Conservation (phyloP, 805 yeast species). For the Candida piceae region DNA sequence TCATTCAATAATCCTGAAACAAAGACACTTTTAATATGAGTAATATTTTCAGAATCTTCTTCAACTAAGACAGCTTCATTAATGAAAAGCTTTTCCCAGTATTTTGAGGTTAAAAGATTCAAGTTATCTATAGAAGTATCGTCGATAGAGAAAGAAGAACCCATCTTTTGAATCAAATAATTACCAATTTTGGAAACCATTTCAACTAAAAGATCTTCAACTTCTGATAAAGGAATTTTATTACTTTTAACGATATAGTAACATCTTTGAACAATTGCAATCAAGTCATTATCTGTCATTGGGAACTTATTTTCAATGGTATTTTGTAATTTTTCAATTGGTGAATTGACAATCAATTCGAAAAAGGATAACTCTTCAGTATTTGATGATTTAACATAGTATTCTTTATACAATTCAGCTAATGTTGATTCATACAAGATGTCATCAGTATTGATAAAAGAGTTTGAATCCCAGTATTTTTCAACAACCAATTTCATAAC, state of each 20-base stretch:
- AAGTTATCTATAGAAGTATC: conserved; percentile 6
- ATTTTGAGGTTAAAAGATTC: conserved; percentile 17
- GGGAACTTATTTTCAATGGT: conserved; percentile 33
- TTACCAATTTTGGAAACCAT: conserved; percentile 44
- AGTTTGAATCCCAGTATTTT: conserved; percentile 11
- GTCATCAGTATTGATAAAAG: conserved; percentile 5
- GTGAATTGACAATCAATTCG: conserved; percentile 30
- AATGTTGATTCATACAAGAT: conserved; percentile 10
- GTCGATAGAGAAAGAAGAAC: neutral
- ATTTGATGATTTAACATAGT: neutral
- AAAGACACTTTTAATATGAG: conserved; percentile 9
- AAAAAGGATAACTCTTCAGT: conserved; percentile 25
- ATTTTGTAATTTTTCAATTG: conserved; percentile 24
- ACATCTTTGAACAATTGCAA: conserved; percentile 40
- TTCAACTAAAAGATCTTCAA: conserved; percentile 29
- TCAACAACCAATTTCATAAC: conserved; percentile 13
- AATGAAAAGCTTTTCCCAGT: conserved; percentile 21
- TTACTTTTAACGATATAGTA: conserved; percentile 26
- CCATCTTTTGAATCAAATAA: conserved; percentile 25
- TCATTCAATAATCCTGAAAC: conserved; percentile 25
- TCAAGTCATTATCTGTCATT: conserved; percentile 42
- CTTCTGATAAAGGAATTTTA: conserved; percentile 12
- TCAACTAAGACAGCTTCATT: neutral
- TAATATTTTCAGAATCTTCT: neutral
- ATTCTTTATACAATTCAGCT: conserved; percentile 1